Percentiles rank a stretch among this genome's conserved stretches.
phyloP scores from a whole-genome alignment of 108 stramenopile species.

The Nitzschia inconspicua region DNA sequence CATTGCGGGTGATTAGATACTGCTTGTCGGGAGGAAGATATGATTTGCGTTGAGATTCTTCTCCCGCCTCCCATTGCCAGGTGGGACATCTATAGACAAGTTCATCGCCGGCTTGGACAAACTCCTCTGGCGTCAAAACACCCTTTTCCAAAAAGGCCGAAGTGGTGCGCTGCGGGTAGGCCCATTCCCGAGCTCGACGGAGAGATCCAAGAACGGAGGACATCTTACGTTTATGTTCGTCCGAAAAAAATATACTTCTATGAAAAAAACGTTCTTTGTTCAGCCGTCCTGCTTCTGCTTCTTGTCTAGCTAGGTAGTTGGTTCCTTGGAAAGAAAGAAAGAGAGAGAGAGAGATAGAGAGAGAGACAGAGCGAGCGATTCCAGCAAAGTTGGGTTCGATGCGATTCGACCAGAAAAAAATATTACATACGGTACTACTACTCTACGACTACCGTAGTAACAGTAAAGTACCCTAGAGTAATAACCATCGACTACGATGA shows the following conservation, averaged over 20 bases:
- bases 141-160: conserved; percentile 89
- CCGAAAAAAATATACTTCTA: not conserved
- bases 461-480: too few relatives aligned
- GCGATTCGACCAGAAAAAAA: too few relatives aligned
- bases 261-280: too few relatives aligned
- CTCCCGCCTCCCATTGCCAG: conserved; percentile 84
- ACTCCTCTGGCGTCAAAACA: conserved; percentile 95
- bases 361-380: too few relatives aligned
- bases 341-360: too few relatives aligned
- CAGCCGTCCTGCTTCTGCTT: too few relatives aligned
- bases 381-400: too few relatives aligned
- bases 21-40: conserved; percentile 89
- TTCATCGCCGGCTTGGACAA: conserved; percentile 88
- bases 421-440: too few relatives aligned
- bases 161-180: conserved; percentile 80
- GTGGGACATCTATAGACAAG: conserved; percentile 90
- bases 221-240: not conserved
- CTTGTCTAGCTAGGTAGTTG: too few relatives aligned
- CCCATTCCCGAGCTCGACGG: conserved; percentile 74
- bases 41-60: conserved; percentile 28
- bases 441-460: too few relatives aligned
- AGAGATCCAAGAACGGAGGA: conserved; percentile 31
- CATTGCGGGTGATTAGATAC: conserved; percentile 86
- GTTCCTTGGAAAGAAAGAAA: too few relatives aligned
- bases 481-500: too few relatives aligned